Conservation (phyloP, 1,139 yeast genomes). For the Tardiomyces digboiensis region DNA sequence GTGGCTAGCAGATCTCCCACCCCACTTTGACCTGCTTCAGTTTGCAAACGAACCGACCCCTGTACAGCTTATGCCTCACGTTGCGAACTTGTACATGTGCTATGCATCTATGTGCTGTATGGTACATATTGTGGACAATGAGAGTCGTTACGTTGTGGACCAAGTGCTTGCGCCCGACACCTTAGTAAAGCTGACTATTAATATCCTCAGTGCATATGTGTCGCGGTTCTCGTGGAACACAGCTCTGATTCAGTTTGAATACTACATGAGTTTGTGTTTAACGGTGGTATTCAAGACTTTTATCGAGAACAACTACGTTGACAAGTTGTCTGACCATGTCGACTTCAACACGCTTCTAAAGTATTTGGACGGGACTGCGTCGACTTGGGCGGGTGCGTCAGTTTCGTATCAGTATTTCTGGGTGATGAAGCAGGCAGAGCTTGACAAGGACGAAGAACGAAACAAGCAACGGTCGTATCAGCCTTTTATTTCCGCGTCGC, state of each 20-base stretch:
- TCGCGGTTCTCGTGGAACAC: conserved; percentile 4
- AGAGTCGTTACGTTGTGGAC: conserved; percentile 3
- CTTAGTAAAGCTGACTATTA: conserved; percentile 5
- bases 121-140: conserved; percentile 4
- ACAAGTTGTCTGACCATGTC: conserved; percentile 3
- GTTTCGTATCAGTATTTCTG: conserved; percentile 9
- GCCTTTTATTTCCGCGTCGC: background rate
- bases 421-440: conserved; percentile 2
- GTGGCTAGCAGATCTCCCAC: conserved; percentile 9
- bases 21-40: conserved; percentile 7
- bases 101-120: conserved; percentile 6
- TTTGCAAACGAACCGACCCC: conserved; percentile 1
- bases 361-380: conserved; percentile 7
- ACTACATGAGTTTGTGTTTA: conserved; percentile 8
- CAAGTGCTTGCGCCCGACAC: conserved; percentile 1
- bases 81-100: conserved; percentile 10
- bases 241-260: conserved; percentile 11
- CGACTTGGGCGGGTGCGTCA: conserved; percentile 10
- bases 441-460: background rate
- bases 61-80: conserved; percentile 8
- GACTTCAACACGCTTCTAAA: conserved; percentile 8
- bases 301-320: conserved; percentile 4
- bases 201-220: conserved; percentile 5
- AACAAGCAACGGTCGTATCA: background rate
- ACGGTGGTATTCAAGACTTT: conserved; percentile 7